phyloP scores from a whole-genome alignment of 768 basidiomycete genomes.

The Russula ochroleuca region DNA sequence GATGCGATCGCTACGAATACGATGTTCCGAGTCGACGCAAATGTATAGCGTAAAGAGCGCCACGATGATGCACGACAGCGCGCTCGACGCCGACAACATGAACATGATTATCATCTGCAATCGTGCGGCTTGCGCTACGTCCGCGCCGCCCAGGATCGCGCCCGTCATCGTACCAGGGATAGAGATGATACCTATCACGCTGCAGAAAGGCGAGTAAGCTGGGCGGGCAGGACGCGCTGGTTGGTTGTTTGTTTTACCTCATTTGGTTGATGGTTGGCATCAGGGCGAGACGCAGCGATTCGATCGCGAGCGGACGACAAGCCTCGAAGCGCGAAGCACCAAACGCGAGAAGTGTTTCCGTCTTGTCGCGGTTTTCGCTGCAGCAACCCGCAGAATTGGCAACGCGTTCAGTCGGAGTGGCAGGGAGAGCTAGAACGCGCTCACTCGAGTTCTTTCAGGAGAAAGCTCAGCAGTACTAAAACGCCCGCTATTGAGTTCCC shows the following conservation, averaged over 20 bases:
- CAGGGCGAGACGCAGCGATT: constrained; percentile 74
- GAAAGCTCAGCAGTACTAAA: constrained; percentile 61
- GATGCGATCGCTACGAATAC: constrained; percentile 62
- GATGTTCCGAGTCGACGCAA: constrained; percentile 63
- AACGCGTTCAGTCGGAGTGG: background rate
- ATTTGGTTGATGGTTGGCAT: constrained; percentile 83
- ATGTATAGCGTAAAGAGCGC: constrained; percentile 57
- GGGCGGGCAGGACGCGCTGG: background rate
- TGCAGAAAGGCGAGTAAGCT: constrained; percentile 29
- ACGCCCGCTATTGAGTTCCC: constrained; percentile 75
- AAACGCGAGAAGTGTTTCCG: constrained; percentile 81
- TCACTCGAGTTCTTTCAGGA: constrained; percentile 74
- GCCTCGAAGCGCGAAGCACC: constrained; percentile 84
- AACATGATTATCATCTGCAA: constrained; percentile 95
- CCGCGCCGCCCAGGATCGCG: constrained; percentile 80
- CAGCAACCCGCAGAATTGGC: background rate
- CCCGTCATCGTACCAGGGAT: constrained; percentile 93
- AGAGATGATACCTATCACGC: constrained; percentile 71
- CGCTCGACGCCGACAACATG: constrained; percentile 78
- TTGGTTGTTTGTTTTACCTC: constrained; percentile 46
- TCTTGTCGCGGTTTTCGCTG: constrained; percentile 80
- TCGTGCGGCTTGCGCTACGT: constrained; percentile 78
- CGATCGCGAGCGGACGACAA: constrained; percentile 69
- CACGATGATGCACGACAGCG: constrained; percentile 62
- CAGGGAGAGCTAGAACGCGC: constrained; percentile 29